Percentiles rank a stretch among this genome's conserved stretches.
Evolutionary conservation across 2,329 filamentous ascomycete genomes (phyloP).

Genomic region (Aspergillus bombycis): DNA sequence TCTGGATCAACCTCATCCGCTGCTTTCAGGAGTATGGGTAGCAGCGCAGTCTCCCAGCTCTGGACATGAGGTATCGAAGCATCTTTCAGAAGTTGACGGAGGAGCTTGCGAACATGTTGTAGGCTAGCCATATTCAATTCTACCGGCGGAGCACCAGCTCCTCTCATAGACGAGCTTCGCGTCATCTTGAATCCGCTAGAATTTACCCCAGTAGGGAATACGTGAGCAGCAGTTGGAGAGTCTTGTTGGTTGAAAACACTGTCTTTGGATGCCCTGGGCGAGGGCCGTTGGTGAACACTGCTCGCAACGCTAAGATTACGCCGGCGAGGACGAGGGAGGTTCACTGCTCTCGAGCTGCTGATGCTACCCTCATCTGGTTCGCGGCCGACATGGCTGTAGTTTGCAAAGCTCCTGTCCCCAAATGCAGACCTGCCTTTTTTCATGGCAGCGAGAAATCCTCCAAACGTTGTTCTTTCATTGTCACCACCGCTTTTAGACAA

Average conservation of each 20-base stretch:
- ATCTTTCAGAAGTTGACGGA: slow-evolving; percentile 82
- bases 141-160: slow-evolving; percentile 71
- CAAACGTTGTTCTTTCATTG: slow-evolving; percentile 72
- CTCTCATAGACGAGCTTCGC: slow-evolving; percentile 82
- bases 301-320: slow-evolving; percentile 86
- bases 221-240: slow-evolving; percentile 42
- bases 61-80: slow-evolving; percentile 70
- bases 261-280: slow-evolving; percentile 69
- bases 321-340: slow-evolving; percentile 67
- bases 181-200: slow-evolving; percentile 57
- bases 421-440: slow-evolving; percentile 73
- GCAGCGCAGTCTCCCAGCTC: slow-evolving; percentile 86
- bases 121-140: slow-evolving; percentile 87
- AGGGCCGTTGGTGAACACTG: slow-evolving; percentile 69
- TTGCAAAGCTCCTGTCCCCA: slow-evolving; percentile 75
- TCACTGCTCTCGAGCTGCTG: slow-evolving; percentile 59
- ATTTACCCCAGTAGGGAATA: slow-evolving; percentile 39
- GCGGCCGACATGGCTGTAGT: slow-evolving; percentile 69
- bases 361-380: slow-evolving; percentile 69
- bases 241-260: slow-evolving; percentile 48
- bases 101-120: slow-evolving; percentile 81
- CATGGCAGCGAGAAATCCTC: slow-evolving; percentile 70
- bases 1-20: slow-evolving; percentile 95
- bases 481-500: slow-evolving; percentile 68
- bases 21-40: slow-evolving; percentile 86